Evolutionary conservation across 148 eudicot genomes (phyloP).

Genomic region (Camellia sinensis): DNA sequence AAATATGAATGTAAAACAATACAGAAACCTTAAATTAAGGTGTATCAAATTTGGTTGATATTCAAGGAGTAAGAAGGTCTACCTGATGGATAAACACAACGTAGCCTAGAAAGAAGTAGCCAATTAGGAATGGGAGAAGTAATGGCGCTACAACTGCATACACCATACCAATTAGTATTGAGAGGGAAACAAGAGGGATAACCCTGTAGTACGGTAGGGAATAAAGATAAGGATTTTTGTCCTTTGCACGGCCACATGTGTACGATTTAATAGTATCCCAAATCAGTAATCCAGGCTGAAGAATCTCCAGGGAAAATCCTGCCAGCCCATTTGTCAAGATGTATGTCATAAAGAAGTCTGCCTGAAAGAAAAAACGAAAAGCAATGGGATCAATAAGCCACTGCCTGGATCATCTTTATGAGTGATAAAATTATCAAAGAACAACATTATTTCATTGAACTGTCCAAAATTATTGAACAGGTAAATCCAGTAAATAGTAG

Average conservation of each 20-base stretch:
- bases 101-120: slow-evolving; percentile 80
- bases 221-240: slow-evolving; percentile 58
- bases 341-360: slow-evolving; percentile 90
- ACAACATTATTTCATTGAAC: not conserved
- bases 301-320: slow-evolving; percentile 81
- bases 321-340: slow-evolving; percentile 84
- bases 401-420: not conserved
- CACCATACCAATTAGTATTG: slow-evolving; percentile 72
- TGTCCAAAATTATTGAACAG: not conserved
- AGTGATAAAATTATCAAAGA: not conserved
- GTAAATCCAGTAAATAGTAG: not conserved
- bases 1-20: not conserved
- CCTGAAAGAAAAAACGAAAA: slow-evolving; percentile 43
- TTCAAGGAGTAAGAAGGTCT: slow-evolving; percentile 3
- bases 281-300: slow-evolving; percentile 76
- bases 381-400: not conserved
- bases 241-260: slow-evolving; percentile 64
- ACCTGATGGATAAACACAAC: slow-evolving; percentile 90
- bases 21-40: not conserved
- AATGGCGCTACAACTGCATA: slow-evolving; percentile 87
- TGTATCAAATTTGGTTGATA: not conserved
- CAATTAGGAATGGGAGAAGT: slow-evolving; percentile 84
- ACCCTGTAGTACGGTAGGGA: slow-evolving; percentile 72
- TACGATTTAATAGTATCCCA: slow-evolving; percentile 56
- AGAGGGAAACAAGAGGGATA: slow-evolving; percentile 66